Conservation (phyloP, 306 rosid genomes). For the Prunus campanulata region DNA sequence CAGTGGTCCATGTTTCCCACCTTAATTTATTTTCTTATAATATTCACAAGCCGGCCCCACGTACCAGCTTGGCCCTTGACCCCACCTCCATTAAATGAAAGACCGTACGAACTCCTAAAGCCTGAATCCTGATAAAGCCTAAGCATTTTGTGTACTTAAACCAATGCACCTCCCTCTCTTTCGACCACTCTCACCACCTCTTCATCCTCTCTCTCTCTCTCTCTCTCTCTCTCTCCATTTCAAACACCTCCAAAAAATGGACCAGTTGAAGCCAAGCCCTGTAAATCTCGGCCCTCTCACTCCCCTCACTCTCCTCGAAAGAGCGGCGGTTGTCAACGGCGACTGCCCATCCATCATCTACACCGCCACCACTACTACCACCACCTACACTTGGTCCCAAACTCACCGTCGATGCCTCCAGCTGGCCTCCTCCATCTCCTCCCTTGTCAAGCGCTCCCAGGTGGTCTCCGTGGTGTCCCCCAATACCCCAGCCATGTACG, state of each 20-base stretch:
- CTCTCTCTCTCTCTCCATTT: not conserved
- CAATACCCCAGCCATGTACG: constrained; percentile 65
- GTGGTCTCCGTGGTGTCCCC: constrained; percentile 68
- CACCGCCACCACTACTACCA: constrained; percentile 9
- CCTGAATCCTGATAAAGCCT: not conserved
- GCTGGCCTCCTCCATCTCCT: constrained; percentile 53
- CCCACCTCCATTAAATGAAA: too few relatives aligned
- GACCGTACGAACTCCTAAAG: too few relatives aligned
- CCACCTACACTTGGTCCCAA: constrained; percentile 57
- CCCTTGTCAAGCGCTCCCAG: constrained; percentile 15
- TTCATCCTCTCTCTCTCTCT: not conserved
- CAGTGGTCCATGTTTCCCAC: too few relatives aligned
- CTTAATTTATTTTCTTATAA: too few relatives aligned
- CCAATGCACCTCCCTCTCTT: not conserved
- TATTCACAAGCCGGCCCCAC: too few relatives aligned
- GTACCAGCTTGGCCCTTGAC: too few relatives aligned
- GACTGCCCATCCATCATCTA: constrained; percentile 43
- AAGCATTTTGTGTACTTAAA: not conserved
- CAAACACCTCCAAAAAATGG: constrained; percentile 13
- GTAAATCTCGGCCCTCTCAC: constrained; percentile 55
- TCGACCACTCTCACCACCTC: too few relatives aligned
- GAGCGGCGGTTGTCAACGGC: constrained; percentile 46
- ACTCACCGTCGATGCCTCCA: constrained; percentile 65
- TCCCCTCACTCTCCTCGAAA: constrained; percentile 49
- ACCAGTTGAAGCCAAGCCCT: constrained; percentile 19